These are phyloP conservation scores for Canna indica DNA, from an alignment of 176 grass and related monocot genomes.

Conservation along the genomic window DNA sequence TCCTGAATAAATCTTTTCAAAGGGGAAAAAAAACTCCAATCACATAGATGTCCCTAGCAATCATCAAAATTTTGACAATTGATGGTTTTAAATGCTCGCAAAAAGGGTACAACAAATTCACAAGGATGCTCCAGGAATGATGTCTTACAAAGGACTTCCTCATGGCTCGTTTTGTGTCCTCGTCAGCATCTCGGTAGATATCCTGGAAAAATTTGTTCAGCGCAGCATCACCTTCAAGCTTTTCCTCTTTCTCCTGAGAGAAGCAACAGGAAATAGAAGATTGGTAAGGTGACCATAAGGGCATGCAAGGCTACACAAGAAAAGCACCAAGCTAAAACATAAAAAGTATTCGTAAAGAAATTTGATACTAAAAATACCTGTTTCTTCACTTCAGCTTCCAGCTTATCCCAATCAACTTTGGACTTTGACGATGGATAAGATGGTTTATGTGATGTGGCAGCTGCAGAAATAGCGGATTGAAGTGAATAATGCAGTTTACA, in stretches of 20 bases:
- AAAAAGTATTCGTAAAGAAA: too few species aligned
- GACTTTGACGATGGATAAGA: constrained; percentile 69
- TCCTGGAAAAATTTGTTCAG: constrained; percentile 70
- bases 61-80: neutral
- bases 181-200: constrained; percentile 70
- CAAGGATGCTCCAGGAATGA: neutral
- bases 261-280: neutral
- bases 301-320: neutral
- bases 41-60: too few species aligned
- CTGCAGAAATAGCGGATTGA: constrained; percentile 16
- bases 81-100: neutral
- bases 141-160: constrained; percentile 67
- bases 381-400: constrained; percentile 78
- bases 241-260: constrained; percentile 77
- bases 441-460: constrained; percentile 32
- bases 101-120: neutral
- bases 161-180: constrained; percentile 75
- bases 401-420: constrained; percentile 76
- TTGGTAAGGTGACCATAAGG: neutral
- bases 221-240: constrained; percentile 79
- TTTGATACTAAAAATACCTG: too few species aligned
- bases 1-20: neutral
- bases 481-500: neutral
- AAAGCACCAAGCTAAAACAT: neutral
- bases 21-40: too few species aligned